phyloP scores from a whole-genome alignment of 371 early-diverging fungal genomes.

The Amoeboaphelidium protococcarum region DNA sequence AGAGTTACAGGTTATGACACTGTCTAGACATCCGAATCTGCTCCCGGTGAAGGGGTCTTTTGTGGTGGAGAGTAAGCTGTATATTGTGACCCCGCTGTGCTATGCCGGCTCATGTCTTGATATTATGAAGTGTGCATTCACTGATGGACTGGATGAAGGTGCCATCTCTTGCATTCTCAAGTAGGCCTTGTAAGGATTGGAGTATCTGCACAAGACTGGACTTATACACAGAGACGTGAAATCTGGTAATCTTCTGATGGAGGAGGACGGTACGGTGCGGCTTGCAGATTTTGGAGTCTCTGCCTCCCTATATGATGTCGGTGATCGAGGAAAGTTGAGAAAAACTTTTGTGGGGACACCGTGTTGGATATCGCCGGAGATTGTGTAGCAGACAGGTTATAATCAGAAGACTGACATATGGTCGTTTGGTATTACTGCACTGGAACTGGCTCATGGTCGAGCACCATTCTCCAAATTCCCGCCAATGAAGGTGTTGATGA shows the following conservation, averaged over 20 bases:
- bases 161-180: neutral
- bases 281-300: constrained; percentile 8
- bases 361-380: constrained; percentile 9
- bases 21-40: constrained; percentile 1
- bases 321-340: neutral
- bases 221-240: constrained; percentile 10
- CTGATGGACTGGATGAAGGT: neutral
- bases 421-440: constrained; percentile 7
- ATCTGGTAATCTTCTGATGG: constrained; percentile 6
- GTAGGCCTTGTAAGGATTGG: constrained; percentile 4
- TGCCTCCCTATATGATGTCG: neutral
- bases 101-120: neutral
- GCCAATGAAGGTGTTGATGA: constrained; percentile 1
- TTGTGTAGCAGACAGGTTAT: constrained; percentile 5
- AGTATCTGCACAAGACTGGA: constrained; percentile 5
- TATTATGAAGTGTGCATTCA: neutral
- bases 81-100: constrained; percentile 1
- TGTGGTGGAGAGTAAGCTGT: neutral
- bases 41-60: neutral
- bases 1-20: constrained; percentile 1
- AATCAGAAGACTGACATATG: constrained; percentile 6
- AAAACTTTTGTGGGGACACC: constrained; percentile 4
- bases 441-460: constrained; percentile 7
- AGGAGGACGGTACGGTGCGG: constrained; percentile 3
- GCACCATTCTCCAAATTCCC: constrained; percentile 8